A percentile compares a stretch with the other conserved stretches of the same genome.
Conservation (phyloP, 2,329 filamentous ascomycete species). For the Aspergillus cejpii region DNA sequence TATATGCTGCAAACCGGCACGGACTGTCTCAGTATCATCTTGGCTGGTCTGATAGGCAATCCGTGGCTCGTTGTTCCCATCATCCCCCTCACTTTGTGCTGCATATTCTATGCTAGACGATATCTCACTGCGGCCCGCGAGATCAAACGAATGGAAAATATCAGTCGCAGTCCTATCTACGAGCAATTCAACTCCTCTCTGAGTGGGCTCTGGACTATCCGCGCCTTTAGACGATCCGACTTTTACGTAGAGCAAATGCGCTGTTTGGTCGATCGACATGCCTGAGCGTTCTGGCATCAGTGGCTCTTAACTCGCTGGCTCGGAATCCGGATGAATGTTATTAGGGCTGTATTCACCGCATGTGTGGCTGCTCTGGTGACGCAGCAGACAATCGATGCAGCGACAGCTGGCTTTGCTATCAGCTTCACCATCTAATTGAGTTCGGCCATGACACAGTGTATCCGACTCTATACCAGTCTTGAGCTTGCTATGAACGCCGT, state of each 20-base stretch:
- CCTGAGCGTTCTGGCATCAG: slow-evolving; percentile 45
- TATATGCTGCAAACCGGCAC: slow-evolving; percentile 56
- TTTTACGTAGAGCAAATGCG: slow-evolving; percentile 65
- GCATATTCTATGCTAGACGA: slow-evolving; percentile 44
- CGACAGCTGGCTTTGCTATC: slow-evolving; percentile 68
- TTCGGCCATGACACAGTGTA: neutral
- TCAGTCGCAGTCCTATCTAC: slow-evolving; percentile 67
- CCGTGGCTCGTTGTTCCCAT: slow-evolving; percentile 58
- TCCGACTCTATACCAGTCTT: slow-evolving; percentile 39
- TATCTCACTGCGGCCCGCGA: slow-evolving; percentile 65
- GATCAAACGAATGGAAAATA: slow-evolving; percentile 68
- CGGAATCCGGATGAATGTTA: slow-evolving; percentile 60
- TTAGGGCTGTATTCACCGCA: slow-evolving; percentile 62
- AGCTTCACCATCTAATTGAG: slow-evolving; percentile 45
- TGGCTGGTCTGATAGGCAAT: slow-evolving; percentile 51
- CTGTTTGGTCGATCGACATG: slow-evolving; percentile 17
- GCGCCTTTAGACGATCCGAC: slow-evolving; percentile 62
- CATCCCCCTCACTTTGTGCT: slow-evolving; percentile 50
- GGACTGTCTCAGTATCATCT: slow-evolving; percentile 58
- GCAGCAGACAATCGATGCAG: slow-evolving; percentile 56
- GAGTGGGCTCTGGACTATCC: slow-evolving; percentile 64
- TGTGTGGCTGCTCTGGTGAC: slow-evolving; percentile 61
- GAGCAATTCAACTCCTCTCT: slow-evolving; percentile 68
- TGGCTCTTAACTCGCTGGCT: slow-evolving; percentile 73
- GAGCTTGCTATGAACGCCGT: slow-evolving; percentile 73